Conservation (phyloP, 169 alveolate genomes). For the Plasmodium cynomolgi region DNA sequence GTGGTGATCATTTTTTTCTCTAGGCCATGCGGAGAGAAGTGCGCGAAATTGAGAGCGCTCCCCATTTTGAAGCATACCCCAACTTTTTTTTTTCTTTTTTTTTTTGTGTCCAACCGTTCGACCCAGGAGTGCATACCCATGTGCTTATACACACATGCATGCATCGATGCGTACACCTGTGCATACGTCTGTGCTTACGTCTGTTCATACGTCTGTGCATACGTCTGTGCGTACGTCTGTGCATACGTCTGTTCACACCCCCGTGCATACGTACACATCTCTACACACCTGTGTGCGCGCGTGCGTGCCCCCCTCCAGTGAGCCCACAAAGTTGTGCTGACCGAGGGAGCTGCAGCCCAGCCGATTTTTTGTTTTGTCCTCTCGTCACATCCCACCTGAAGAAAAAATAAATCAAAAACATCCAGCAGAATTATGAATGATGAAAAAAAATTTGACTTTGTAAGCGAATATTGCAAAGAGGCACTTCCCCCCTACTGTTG, state of each 20-base stretch:
- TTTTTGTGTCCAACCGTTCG: background rate
- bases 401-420: background rate
- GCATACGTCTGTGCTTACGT: background rate
- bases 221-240: no score
- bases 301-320: background rate
- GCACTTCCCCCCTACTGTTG: background rate
- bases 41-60: background rate
- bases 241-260: no score
- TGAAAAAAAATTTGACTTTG: slow-evolving; percentile 44
- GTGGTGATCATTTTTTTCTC: background rate
- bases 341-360: background rate
- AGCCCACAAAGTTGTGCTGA: background rate
- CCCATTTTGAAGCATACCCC: background rate
- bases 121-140: background rate
- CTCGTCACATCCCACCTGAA: background rate
- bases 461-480: slow-evolving; percentile 8
- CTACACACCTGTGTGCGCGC: background rate
- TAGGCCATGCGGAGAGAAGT: background rate
- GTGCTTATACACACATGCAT: background rate
- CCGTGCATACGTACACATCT: no score
- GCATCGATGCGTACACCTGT: background rate
- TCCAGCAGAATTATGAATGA: slow-evolving; percentile 37
- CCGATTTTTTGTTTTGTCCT: background rate
- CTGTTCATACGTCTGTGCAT: no score
- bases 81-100: no score